Conservation (phyloP, 352 stramenopile species). For the Phytophthora kernoviae region DNA sequence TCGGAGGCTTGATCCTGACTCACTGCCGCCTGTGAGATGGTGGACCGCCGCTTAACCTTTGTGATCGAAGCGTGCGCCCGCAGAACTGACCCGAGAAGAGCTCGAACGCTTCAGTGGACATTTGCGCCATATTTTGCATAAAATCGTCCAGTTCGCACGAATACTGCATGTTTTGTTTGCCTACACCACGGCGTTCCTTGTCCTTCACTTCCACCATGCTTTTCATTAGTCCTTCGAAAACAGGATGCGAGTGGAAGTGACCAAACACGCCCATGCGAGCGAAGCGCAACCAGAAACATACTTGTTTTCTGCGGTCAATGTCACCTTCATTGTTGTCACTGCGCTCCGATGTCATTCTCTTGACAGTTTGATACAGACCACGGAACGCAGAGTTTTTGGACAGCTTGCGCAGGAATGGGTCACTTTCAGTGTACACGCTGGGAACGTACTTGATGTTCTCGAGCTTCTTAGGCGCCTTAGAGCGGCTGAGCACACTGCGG, state of each 20-base stretch:
- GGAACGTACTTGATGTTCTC: slow-evolving; percentile 85
- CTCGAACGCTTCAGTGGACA: slow-evolving; percentile 79
- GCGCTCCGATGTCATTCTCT: slow-evolving; percentile 27
- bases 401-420: slow-evolving; percentile 79
- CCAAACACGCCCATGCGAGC: slow-evolving; percentile 78
- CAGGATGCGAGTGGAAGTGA: slow-evolving; percentile 65
- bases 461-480: slow-evolving; percentile 69
- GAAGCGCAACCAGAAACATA: slow-evolving; percentile 73
- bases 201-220: slow-evolving; percentile 87
- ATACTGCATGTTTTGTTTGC: slow-evolving; percentile 90
- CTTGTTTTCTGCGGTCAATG: slow-evolving; percentile 40
- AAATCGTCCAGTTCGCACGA: slow-evolving; percentile 72
- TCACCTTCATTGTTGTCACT: slow-evolving; percentile 11
- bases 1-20: slow-evolving; percentile 7
- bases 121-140: slow-evolving; percentile 60
- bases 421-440: slow-evolving; percentile 75
- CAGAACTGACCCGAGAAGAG: slow-evolving; percentile 80
- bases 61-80: slow-evolving; percentile 69
- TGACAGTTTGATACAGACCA: slow-evolving; percentile 65
- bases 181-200: slow-evolving; percentile 77
- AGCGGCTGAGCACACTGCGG: slow-evolving; percentile 75
- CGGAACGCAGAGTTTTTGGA: slow-evolving; percentile 81
- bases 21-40: background rate
- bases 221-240: slow-evolving; percentile 79
- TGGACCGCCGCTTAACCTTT: slow-evolving; percentile 72